phyloP scores from a whole-genome alignment of 140 eudicot genomes.

The Erigeron philadelphicus region DNA sequence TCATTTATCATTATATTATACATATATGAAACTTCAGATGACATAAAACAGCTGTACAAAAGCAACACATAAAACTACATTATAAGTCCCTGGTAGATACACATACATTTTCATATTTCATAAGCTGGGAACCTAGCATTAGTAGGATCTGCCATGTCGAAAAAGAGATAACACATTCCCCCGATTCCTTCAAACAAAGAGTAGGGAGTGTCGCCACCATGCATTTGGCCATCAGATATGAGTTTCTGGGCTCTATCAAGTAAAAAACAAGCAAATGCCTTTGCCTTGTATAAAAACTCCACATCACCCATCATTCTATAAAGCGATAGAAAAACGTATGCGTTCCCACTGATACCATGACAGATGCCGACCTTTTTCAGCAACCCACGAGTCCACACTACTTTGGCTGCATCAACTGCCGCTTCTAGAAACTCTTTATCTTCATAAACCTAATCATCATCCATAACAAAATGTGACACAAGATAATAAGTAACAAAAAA shows the following conservation, averaged over 20 bases:
- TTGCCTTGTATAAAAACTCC: constrained; percentile 11
- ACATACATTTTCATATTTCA: constrained; percentile 33
- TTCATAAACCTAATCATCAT: too few species aligned
- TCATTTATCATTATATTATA: too few species aligned
- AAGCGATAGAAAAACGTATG: constrained; percentile 60
- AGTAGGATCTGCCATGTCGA: constrained; percentile 60
- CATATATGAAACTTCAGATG: too few species aligned
- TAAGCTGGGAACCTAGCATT: constrained; percentile 65
- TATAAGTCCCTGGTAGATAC: too few species aligned
- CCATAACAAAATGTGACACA: too few species aligned
- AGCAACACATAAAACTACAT: too few species aligned
- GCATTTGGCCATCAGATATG: constrained; percentile 58
- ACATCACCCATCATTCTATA: constrained; percentile 50
- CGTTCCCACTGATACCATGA: constrained; percentile 74
- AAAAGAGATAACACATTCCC: constrained; percentile 69
- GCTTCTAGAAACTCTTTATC: too few species aligned
- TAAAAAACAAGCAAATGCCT: constrained; percentile 3
- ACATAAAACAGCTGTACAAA: too few species aligned
- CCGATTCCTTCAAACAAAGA: constrained; percentile 79
- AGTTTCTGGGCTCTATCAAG: constrained; percentile 58
- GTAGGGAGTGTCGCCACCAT: constrained; percentile 64
- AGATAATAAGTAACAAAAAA: too few species aligned
- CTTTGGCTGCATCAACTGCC: too few species aligned
- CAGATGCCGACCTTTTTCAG: constrained; percentile 27
- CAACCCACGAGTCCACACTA: constrained; percentile 63